Base-by-base conservation (phyloP, 768 basidiomycete genomes). In the Tephrocybe sp. region DNA sequence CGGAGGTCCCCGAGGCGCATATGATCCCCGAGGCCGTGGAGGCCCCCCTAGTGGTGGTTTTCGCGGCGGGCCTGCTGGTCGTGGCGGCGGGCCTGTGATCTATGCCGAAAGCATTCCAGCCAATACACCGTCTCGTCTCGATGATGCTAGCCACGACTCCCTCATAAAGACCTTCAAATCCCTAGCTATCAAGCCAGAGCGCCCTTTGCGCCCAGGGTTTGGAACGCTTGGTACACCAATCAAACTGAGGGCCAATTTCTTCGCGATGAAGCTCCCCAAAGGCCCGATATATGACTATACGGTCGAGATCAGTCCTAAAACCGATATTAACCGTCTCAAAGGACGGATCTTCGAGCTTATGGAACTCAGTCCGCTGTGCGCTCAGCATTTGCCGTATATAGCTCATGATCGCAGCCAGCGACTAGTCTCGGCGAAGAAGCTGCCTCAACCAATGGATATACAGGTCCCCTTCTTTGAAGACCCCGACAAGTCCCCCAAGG, bases 211-310 rank as follows among this genome's bases (percentile, higher is more conserved):
- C 16, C 81, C 83, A 1, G 80, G 80, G 1, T 87, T 68, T 52
- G 83, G 84, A 8, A 81, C 74, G 0, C 52, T 64, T 3, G 84
- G 84, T 21, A 69, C 44, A 8, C 54, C 70, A 0, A 73, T 82
- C 54, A 75, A 63, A 0, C 63, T 87, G 13, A 74, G 86, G 1
- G 73, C 84, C 18, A 87, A 87, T 59, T 85, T 86, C 65, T 86
- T 85, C 61, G 59, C 81, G 0, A 57, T 87, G 9, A 72, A 61
- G 26, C 57, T 78, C n/a, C 73, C 74, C 1, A 72, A 74, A 37
- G 70, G 70, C 0, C 67, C 70, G 0, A 59, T 83, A 5, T 82
- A 76, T 58, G 83, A 86, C 51, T 87, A 87, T 55, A 61, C 63
- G 16, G 73, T 86, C 28, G 67, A 75, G 18, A 77, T 84, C 38